Evolutionary conservation across 1,139 yeast genomes (phyloP).

Genomic region (Candida smagusa): DNA sequence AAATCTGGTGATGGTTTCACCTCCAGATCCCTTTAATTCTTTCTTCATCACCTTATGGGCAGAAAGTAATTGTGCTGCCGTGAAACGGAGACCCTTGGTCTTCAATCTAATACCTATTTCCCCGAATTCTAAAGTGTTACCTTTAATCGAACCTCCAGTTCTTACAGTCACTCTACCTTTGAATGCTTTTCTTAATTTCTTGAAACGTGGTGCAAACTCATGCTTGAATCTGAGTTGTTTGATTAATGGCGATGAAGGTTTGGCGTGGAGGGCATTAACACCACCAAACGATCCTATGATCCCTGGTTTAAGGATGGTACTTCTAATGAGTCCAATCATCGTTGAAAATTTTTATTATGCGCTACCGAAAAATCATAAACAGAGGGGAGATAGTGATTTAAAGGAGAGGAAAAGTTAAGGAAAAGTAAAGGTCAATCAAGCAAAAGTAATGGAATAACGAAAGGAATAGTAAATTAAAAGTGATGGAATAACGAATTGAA

Average conservation of each 20-base stretch:
- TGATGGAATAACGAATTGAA: no score
- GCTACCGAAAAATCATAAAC: background rate
- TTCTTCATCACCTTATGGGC: slow-evolving; percentile 86
- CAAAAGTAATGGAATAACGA: no score
- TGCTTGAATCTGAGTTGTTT: slow-evolving; percentile 55
- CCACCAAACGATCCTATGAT: no score
- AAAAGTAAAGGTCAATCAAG: no score
- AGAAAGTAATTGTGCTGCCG: slow-evolving; percentile 88
- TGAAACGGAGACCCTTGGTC: slow-evolving; percentile 78
- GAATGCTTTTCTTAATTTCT: slow-evolving; percentile 72
- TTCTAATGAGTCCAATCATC: slow-evolving; percentile 8
- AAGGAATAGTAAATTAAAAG: no score
- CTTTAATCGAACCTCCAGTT: slow-evolving; percentile 91
- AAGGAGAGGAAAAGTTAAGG: no score
- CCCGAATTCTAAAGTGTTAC: slow-evolving; percentile 79
- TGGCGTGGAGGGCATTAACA: no score
- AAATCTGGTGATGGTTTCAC: slow-evolving; percentile 73
- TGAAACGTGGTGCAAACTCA: slow-evolving; percentile 84
- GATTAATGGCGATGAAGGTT: background rate
- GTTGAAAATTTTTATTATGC: slow-evolving; percentile 4
- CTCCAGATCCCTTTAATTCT: slow-evolving; percentile 71
- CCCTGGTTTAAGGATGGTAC: slow-evolving; percentile 3
- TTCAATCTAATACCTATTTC: slow-evolving; percentile 82
- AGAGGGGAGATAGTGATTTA: no score
- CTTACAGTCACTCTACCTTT: slow-evolving; percentile 95